Evolutionary conservation across 345 rosid genomes (phyloP).

Genomic region (Adansonia digitata): DNA sequence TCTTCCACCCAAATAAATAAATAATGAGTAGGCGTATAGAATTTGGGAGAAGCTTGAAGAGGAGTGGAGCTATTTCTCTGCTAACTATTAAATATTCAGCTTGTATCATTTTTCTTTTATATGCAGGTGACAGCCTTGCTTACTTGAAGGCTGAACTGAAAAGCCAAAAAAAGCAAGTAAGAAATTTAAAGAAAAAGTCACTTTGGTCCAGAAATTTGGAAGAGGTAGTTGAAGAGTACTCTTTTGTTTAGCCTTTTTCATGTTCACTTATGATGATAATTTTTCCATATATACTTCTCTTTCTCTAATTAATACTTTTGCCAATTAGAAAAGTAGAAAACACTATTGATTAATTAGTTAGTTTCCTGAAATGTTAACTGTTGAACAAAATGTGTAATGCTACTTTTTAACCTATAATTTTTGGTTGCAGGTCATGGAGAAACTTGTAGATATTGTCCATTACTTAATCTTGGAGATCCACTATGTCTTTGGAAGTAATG

Average conservation of each 20-base stretch:
- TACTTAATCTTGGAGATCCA: constrained; percentile 82
- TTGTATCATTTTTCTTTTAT: background rate
- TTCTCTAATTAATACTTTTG: background rate
- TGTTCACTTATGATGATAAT: background rate
- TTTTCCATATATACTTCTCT: background rate
- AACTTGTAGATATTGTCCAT: constrained; percentile 88
- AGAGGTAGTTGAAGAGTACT: constrained; percentile 44
- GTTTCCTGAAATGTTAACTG: background rate
- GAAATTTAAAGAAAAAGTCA: constrained; percentile 74
- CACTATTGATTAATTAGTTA: background rate
- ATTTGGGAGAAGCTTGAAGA: background rate
- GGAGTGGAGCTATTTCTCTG: background rate
- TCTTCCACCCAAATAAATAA: background rate
- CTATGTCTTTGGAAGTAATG: constrained; percentile 56
- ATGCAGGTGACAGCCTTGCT: constrained; percentile 51
- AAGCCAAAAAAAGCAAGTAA: constrained; percentile 70
- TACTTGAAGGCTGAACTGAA: constrained; percentile 68
- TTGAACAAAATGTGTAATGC: background rate
- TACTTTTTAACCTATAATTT: constrained; percentile 8
- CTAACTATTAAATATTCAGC: background rate
- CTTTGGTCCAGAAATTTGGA: constrained; percentile 86
- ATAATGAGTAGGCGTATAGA: background rate
- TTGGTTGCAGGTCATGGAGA: constrained; percentile 75
- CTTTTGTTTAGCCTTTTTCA: background rate
- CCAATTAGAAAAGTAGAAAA: background rate